phyloP scores from a whole-genome alignment of 139 green algal species.

The Volvox africanus region DNA sequence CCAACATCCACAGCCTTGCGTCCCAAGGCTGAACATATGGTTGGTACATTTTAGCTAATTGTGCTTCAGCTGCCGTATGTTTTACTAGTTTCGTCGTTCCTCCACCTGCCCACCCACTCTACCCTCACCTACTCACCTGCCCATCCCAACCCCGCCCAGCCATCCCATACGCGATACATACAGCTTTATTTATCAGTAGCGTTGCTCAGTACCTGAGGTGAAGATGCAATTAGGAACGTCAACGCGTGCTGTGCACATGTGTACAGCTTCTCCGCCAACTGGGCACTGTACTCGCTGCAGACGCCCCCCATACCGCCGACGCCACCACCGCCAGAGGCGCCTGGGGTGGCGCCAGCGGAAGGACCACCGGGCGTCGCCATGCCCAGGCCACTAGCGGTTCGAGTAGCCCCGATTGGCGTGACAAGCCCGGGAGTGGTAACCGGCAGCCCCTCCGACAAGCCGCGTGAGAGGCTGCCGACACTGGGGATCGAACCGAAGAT shows the following conservation, averaged over 20 bases:
- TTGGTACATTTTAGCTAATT: no score
- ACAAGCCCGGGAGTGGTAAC: not conserved
- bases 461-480: not conserved
- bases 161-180: no score
- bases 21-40: no score
- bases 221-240: conserved; percentile 52
- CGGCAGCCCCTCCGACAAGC: not conserved
- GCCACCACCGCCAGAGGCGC: not conserved
- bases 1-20: no score
- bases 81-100: no score
- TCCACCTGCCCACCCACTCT: no score
- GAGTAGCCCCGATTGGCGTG: not conserved
- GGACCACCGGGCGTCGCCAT: not conserved
- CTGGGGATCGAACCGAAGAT: not conserved
- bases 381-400: not conserved
- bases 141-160: no score
- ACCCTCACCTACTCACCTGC: no score
- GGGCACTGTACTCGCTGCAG: conserved; percentile 54
- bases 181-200: no score
- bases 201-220: conserved; percentile 51
- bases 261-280: conserved; percentile 62
- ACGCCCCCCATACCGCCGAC: not conserved
- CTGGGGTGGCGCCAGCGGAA: not conserved
- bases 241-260: conserved; percentile 53
- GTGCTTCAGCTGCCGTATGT: no score